Conservation (phyloP, 2,329 filamentous ascomycete genomes). For the Leptographium galeiforme region DNA sequence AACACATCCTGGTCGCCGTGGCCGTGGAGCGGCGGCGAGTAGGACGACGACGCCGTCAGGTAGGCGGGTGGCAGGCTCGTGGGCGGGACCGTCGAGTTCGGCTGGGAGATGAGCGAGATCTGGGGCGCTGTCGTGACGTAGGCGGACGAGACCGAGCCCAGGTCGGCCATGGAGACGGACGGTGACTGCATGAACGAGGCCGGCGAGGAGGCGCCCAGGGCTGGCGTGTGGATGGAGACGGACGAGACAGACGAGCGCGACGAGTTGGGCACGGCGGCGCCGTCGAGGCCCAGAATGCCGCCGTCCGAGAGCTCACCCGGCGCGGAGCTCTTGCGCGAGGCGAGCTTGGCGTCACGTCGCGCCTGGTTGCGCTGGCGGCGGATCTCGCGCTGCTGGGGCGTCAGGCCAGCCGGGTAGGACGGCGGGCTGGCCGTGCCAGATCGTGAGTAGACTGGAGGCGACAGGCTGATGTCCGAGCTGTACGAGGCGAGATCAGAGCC, state of each 20-base stretch:
- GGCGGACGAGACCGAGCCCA: conserved; percentile 23
- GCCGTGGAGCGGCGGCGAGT: conserved; percentile 13
- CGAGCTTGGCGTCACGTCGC: conserved; percentile 43
- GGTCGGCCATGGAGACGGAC: conserved; percentile 26
- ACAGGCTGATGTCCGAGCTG: conserved; percentile 37
- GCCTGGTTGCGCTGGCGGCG: conserved; percentile 48
- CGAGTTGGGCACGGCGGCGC: background rate
- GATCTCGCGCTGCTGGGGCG: conserved; percentile 46
- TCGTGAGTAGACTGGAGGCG: conserved; percentile 34
- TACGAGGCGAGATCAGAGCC: conserved; percentile 33
- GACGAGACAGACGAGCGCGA: background rate
- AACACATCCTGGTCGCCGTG: conserved; percentile 17
- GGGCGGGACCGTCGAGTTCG: conserved; percentile 20
- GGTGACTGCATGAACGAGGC: conserved; percentile 6
- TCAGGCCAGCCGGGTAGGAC: conserved; percentile 29
- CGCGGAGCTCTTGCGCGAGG: conserved; percentile 35
- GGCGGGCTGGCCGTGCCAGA: conserved; percentile 47
- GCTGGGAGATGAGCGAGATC: conserved; percentile 37
- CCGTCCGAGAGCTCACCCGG: conserved; percentile 16
- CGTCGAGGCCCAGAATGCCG: background rate
- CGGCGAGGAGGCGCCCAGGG: conserved; percentile 2
- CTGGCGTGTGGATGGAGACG: background rate
- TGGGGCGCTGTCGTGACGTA: conserved; percentile 37
- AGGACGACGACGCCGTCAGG: conserved; percentile 1
- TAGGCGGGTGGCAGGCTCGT: conserved; percentile 31